Base-by-base conservation (phyloP, 1,139 yeast genomes). In the Debaryomycetaceae sp. region DNA sequence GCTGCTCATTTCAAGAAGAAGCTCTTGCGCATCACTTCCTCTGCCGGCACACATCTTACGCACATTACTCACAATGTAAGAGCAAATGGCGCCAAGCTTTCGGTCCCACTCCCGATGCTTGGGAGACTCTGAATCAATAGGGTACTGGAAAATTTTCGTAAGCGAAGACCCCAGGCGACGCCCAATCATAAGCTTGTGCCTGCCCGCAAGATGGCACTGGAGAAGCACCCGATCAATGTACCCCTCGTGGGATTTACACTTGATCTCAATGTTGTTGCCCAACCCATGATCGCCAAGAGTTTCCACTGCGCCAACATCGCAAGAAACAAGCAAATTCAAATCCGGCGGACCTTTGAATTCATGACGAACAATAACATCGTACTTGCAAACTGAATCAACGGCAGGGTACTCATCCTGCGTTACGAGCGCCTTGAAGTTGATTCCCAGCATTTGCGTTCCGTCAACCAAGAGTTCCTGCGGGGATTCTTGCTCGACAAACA, bases 121-220 rank as follows among this genome's bases (percentile, higher is more conserved):
- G 24, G n/a, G 6, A 13, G 7, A 6, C 12, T 13, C 6, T 12
- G 24, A 13, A 22, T 11, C 14, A 22, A 13, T 13, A 22, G 7
- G 7, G 7, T n/a, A 11, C 7, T n/a, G 13, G 12, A n/a, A 6
- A 7, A 22, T n/a, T 7, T 11, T 5, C 13, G 22, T 25, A 3
- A 32, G 22, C 22, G 5, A 18, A 21, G 14, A 32, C 2, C 18
- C 18, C 11, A 13, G 11, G 12, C 34, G 18, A n/a, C 25, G 25
- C 6, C 26, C 34, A 15, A 19, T 2, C 2, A 32, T 15, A 10
- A 32, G 25, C 12, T 15, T 22, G 4, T 25, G 16, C 3, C 26
- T 24, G 6, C 35, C 35, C 4, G 31, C 32, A 12, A 32, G 24
- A n/a, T 30, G 27, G 12, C 35, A 32, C 25, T 32, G 35, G 6